Percentiles rank a stretch among this genome's conserved stretches.
These are phyloP conservation scores for Colletotrichum musicola DNA, from an alignment of 2,329 filamentous ascomycete species.

Conservation along the genomic window DNA sequence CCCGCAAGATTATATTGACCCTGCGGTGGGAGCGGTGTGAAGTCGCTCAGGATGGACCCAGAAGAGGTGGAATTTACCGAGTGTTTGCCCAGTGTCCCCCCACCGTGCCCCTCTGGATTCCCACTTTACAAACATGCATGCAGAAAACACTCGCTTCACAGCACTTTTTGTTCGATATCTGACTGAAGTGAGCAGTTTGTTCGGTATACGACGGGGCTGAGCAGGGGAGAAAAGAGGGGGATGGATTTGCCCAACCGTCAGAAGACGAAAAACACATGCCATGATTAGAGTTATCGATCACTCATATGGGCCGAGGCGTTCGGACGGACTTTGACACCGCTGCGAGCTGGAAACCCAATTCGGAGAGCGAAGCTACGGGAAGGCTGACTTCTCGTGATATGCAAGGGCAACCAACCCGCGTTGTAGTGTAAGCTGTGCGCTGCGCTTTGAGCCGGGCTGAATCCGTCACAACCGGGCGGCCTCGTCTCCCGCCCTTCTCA, in stretches of 20 bases:
- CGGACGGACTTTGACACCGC: constrained; percentile 2
- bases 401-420: not conserved
- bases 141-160: not conserved
- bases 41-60: not conserved
- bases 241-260: no score
- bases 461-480: not conserved
- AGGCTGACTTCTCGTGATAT: not conserved
- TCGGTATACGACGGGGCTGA: no score
- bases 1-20: constrained; percentile 13
- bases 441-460: not conserved
- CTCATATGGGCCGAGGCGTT: constrained; percentile 18
- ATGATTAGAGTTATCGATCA: not conserved
- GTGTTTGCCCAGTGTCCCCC: not conserved
- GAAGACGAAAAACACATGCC: constrained; percentile 9
- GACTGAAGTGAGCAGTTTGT: not conserved
- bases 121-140: constrained; percentile 22
- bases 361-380: constrained; percentile 3
- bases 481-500: not conserved
- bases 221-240: no score
- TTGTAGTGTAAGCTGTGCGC: no score
- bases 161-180: not conserved
- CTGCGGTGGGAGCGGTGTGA: constrained; percentile 14
- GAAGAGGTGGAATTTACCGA: not conserved
- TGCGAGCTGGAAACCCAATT: constrained; percentile 28
- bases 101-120: no score